Conservation (phyloP, 1,284 basidiomycete genomes). For the Ganoderma sinense region DNA sequence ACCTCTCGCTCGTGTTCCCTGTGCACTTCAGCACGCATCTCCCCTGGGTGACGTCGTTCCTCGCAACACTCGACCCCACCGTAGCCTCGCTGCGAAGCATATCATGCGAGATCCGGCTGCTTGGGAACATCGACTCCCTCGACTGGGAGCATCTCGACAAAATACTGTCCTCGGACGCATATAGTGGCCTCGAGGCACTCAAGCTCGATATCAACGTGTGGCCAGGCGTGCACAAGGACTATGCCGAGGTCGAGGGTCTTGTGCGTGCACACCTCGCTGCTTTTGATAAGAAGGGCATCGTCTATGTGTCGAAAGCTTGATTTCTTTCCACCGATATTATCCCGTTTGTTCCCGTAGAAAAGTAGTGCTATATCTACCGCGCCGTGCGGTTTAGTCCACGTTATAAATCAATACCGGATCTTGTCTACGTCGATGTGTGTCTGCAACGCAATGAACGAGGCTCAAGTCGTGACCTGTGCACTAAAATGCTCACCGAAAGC, state of each 20-base stretch:
- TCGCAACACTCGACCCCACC: conserved; percentile 28
- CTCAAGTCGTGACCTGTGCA: not conserved
- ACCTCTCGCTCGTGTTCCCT: conserved; percentile 35
- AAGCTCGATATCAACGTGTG: conserved; percentile 35
- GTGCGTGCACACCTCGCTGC: conserved; percentile 29
- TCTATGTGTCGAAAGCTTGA: conserved; percentile 26
- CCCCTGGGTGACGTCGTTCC: conserved; percentile 37
- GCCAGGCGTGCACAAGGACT: conserved; percentile 31
- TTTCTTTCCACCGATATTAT: not conserved
- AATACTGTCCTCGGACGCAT: conserved; percentile 28
- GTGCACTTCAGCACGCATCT: conserved; percentile 33
- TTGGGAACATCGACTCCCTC: conserved; percentile 36
- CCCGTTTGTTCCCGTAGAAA: not conserved
- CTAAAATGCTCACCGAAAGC: not conserved
- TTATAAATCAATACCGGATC: not conserved
- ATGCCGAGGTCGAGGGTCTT: conserved; percentile 29
- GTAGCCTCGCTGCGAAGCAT: conserved; percentile 9
- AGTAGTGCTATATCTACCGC: not conserved
- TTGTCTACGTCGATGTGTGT: not conserved
- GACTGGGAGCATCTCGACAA: conserved; percentile 35
- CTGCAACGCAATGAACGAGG: not conserved
- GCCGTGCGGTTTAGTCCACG: not conserved
- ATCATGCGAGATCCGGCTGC: conserved; percentile 33
- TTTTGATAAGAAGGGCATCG: conserved; percentile 33
- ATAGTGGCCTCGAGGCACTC: conserved; percentile 27